phyloP scores from a whole-genome alignment of 139 green algal genomes.

The Yamagishiella unicocca region DNA sequence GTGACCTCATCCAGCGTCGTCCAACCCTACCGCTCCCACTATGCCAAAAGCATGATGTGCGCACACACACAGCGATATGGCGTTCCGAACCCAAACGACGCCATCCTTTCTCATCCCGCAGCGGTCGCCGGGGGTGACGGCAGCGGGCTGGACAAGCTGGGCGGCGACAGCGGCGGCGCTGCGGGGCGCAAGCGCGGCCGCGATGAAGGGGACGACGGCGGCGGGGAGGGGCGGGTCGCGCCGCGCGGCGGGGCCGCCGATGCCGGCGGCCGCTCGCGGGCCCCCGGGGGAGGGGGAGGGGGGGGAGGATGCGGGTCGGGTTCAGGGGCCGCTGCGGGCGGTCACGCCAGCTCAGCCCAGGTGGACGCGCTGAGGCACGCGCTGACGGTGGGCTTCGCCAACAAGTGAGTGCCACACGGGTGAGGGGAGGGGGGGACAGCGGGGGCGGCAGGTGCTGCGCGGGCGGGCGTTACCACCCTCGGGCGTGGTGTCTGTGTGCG shows the following conservation, averaged over 20 bases:
- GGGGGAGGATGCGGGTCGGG: neutral
- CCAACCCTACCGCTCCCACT: no score
- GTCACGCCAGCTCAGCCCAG: neutral
- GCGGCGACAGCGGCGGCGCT: neutral
- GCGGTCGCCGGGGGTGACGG: constrained; percentile 33
- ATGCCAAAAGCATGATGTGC: neutral
- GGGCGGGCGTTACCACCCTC: no score
- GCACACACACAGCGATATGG: neutral
- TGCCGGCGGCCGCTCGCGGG: neutral
- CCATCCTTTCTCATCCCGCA: neutral
- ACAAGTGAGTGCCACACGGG: constrained; percentile 62
- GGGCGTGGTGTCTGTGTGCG: no score
- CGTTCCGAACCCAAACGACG: neutral
- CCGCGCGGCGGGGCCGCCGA: neutral
- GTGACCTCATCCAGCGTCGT: no score
- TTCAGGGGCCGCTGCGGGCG: neutral
- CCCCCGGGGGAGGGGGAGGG: neutral
- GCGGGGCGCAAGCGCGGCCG: neutral
- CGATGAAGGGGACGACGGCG: neutral
- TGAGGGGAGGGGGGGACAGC: neutral
- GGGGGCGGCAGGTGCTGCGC: no score
- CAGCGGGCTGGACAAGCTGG: constrained; percentile 48
- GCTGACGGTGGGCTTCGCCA: constrained; percentile 87
- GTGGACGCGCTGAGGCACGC: constrained; percentile 67
- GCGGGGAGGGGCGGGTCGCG: neutral